Conservation (phyloP, 2,329 filamentous ascomycete species). For the Reticulascus tulasneorum region DNA sequence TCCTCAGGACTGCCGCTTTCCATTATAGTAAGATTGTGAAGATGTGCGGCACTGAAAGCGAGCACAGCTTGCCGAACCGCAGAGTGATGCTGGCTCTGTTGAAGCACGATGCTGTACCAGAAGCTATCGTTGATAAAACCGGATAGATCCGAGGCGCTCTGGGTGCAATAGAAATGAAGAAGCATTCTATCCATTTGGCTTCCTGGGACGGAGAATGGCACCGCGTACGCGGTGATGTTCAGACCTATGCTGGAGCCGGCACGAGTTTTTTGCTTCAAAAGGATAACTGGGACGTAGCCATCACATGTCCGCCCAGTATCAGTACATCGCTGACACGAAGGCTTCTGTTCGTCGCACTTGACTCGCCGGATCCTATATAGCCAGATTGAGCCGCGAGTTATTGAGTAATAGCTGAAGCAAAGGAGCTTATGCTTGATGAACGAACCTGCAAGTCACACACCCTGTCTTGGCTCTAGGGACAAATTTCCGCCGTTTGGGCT, state of each 20-base stretch:
- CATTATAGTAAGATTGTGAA: neutral
- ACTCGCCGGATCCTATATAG: neutral
- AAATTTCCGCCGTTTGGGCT: no score
- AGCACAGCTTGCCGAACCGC: slow-evolving; percentile 12
- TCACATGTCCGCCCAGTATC: neutral
- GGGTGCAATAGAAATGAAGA: slow-evolving; percentile 15
- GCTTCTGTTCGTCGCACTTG: neutral
- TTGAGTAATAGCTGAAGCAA: neutral
- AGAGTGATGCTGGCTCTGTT: slow-evolving; percentile 10
- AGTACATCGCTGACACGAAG: neutral
- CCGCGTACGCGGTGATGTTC: slow-evolving; percentile 8
- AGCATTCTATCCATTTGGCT: slow-evolving; percentile 13
- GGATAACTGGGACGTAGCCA: neutral
- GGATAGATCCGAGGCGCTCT: slow-evolving; percentile 9
- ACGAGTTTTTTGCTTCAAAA: neutral
- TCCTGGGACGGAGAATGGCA: slow-evolving; percentile 14
- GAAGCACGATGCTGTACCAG: slow-evolving; percentile 10
- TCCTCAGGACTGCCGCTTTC: neutral
- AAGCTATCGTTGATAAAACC: slow-evolving; percentile 10
- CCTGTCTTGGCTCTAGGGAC: neutral
- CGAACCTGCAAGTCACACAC: slow-evolving; percentile 1
- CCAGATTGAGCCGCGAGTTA: neutral
- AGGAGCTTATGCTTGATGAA: neutral
- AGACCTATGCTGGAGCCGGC: neutral
- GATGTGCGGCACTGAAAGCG: slow-evolving; percentile 11